These are phyloP conservation scores for Urtica urens DNA, from an alignment of 306 rosid genomes.

Conservation along the genomic window DNA sequence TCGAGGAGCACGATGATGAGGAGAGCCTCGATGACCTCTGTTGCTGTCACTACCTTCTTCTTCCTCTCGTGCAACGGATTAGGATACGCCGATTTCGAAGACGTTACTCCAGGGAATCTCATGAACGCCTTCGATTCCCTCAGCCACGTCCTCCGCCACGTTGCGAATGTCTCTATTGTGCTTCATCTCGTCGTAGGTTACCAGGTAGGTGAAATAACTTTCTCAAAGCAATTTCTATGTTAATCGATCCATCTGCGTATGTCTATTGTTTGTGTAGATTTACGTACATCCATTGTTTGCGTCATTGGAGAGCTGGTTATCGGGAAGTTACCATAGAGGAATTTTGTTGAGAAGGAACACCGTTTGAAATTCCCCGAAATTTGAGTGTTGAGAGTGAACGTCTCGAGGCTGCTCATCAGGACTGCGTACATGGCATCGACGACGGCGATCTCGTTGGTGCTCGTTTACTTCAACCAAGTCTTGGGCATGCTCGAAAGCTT, in stretches of 20 bases:
- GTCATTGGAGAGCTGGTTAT: slow-evolving; percentile 41
- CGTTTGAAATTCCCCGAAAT: slow-evolving; percentile 29
- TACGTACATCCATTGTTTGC: slow-evolving; percentile 62
- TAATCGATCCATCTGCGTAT: neutral
- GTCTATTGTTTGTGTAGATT: slow-evolving; percentile 29
- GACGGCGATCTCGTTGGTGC: slow-evolving; percentile 35
- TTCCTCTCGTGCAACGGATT: slow-evolving; percentile 52
- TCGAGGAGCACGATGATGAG: slow-evolving; percentile 63
- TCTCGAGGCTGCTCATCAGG: slow-evolving; percentile 42
- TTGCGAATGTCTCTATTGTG: slow-evolving; percentile 59
- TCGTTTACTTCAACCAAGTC: slow-evolving; percentile 65
- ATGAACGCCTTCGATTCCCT: slow-evolving; percentile 66
- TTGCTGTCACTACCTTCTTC: slow-evolving; percentile 40
- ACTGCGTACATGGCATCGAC: slow-evolving; percentile 39
- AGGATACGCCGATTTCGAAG: slow-evolving; percentile 81
- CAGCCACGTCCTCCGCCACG: slow-evolving; percentile 60
- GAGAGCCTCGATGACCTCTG: slow-evolving; percentile 47
- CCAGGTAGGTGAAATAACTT: slow-evolving; percentile 30
- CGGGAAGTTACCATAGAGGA: slow-evolving; percentile 23
- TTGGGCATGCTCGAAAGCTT: slow-evolving; percentile 54
- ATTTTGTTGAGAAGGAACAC: slow-evolving; percentile 29
- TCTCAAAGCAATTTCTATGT: too few species aligned
- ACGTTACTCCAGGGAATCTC: slow-evolving; percentile 58
- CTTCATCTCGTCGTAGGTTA: slow-evolving; percentile 79
- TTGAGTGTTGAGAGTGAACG: slow-evolving; percentile 26